phyloP scores from a whole-genome alignment of 495 filamentous ascomycete genomes.

The Podospora pseudopauciseta region DNA sequence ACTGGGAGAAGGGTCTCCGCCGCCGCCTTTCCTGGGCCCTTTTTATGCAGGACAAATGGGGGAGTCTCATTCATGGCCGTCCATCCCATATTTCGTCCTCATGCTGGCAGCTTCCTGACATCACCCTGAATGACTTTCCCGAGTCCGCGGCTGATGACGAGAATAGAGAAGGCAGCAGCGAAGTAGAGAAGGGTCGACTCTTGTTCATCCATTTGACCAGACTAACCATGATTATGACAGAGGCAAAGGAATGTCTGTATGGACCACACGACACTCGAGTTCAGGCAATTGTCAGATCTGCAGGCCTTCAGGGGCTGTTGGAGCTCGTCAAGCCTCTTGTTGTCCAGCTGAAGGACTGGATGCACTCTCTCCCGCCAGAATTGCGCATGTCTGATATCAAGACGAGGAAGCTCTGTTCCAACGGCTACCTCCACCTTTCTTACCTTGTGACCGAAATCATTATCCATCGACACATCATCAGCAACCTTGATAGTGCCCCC shows the following conservation, averaged over 20 bases:
- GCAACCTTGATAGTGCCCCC: constrained; percentile 43
- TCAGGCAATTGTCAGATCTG: constrained; percentile 17
- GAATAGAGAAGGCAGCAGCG: constrained; percentile 48
- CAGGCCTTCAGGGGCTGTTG: constrained; percentile 44
- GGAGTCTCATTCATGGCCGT: constrained; percentile 62
- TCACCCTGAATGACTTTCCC: constrained; percentile 58
- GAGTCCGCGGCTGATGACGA: constrained; percentile 49
- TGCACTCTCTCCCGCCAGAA: constrained; percentile 49
- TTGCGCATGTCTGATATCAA: constrained; percentile 50
- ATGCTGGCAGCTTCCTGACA: constrained; percentile 62
- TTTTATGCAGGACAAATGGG: constrained; percentile 77
- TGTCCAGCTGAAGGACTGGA: constrained; percentile 60
- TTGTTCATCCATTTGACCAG: constrained; percentile 58
- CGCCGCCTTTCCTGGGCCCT: constrained; percentile 71
- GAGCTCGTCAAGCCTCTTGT: constrained; percentile 61
- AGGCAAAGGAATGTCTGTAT: constrained; percentile 60
- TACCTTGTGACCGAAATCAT: constrained; percentile 67
- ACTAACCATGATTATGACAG: constrained; percentile 58
- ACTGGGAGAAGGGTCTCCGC: constrained; percentile 67
- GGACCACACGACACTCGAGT: constrained; percentile 17
- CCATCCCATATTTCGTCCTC: constrained; percentile 61
- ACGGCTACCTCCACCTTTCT: constrained; percentile 61
- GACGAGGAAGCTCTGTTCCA: constrained; percentile 38
- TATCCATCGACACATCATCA: constrained; percentile 60
- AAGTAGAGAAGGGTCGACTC: constrained; percentile 53